Conservation (phyloP, 2,329 filamentous ascomycete species). For the Xylaria sp. region DNA sequence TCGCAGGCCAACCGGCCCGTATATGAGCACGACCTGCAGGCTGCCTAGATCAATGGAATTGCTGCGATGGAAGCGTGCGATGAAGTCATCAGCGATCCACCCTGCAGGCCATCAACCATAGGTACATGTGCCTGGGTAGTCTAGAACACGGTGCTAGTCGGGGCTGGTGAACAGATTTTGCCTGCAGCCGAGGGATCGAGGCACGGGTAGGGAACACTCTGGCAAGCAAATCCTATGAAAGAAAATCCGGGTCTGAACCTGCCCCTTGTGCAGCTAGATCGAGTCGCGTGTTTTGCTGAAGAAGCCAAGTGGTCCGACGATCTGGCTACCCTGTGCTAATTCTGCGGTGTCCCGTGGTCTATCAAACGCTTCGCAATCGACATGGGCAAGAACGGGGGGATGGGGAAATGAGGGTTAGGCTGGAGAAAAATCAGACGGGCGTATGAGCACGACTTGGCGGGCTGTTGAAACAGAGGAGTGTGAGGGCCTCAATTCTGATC, state of each 20-base stretch:
- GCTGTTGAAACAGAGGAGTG: too few species aligned
- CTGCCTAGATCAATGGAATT: conserved; percentile 13
- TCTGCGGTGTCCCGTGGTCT: not conserved
- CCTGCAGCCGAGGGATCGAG: not conserved
- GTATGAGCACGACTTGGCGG: not conserved
- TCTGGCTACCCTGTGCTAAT: not conserved
- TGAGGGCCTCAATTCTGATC: not conserved
- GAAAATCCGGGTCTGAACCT: not conserved
- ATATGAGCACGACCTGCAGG: conserved; percentile 21
- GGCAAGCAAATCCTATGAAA: not conserved
- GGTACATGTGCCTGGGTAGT: too few species aligned
- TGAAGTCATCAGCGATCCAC: conserved; percentile 33
- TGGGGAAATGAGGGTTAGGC: too few species aligned
- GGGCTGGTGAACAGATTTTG: not conserved
- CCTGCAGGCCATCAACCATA: conserved; percentile 22
- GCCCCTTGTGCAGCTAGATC: not conserved
- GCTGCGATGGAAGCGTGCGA: conserved; percentile 17
- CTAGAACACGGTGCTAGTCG: too few species aligned
- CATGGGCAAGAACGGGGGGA: not conserved
- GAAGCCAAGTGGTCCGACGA: not conserved
- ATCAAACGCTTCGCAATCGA: not conserved
- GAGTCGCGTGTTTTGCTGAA: not conserved
- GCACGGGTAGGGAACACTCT: not conserved
- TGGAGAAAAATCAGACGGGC: not conserved
- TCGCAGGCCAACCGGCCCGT: conserved; percentile 28